These are phyloP conservation scores for Geotrichum europaeum DNA, from an alignment of 1,139 yeast species.

Conservation along the genomic window DNA sequence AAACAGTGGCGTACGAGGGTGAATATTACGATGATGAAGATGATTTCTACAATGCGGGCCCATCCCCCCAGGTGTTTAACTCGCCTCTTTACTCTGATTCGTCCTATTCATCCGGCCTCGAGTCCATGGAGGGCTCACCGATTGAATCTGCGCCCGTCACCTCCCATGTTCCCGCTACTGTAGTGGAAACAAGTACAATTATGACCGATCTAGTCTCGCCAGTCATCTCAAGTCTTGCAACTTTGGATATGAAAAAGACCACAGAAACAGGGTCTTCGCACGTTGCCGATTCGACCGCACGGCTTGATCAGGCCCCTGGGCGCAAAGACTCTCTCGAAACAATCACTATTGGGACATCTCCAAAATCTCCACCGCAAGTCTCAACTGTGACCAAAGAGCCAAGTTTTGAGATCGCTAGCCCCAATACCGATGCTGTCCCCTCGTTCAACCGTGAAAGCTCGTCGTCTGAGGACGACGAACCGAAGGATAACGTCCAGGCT, in stretches of 20 bases:
- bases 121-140: slow-evolving; percentile 13
- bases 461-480: slow-evolving; percentile 9
- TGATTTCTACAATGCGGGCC: slow-evolving; percentile 10
- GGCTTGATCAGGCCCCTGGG: not conserved
- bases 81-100: slow-evolving; percentile 14
- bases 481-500: not conserved
- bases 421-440: not conserved
- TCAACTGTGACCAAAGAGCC: not conserved
- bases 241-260: not conserved
- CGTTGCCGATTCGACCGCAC: not conserved
- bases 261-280: not conserved
- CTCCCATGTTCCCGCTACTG: not conserved
- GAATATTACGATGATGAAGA: slow-evolving; percentile 4
- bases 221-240: not conserved
- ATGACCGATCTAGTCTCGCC: not conserved
- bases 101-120: slow-evolving; percentile 11
- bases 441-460: slow-evolving; percentile 1
- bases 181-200: not conserved
- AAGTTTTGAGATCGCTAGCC: not conserved
- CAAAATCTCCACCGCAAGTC: not conserved
- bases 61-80: slow-evolving; percentile 4
- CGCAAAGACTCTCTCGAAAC: slow-evolving; percentile 3
- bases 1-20: not conserved
- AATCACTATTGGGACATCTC: not conserved
- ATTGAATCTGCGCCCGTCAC: not conserved